phyloP scores from a whole-genome alignment of 208 protist species.

The Leishmania turanica region DNA sequence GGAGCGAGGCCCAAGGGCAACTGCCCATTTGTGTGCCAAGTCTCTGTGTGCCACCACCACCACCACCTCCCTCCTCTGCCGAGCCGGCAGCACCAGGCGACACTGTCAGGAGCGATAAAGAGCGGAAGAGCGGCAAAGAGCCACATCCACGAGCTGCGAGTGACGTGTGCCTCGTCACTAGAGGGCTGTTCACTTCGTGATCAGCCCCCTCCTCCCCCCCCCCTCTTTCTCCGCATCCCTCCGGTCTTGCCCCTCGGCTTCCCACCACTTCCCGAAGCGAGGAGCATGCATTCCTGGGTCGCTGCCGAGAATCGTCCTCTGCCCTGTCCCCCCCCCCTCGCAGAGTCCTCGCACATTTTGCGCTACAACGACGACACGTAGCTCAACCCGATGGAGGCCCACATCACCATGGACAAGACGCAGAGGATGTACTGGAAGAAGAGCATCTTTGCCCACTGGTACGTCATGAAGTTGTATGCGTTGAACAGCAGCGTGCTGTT shows the following conservation, averaged over 20 bases:
- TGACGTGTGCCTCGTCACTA: not conserved
- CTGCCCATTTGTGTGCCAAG: not conserved
- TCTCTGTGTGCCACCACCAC: not conserved
- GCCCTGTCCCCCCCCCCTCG: not conserved
- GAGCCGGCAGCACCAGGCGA: not conserved
- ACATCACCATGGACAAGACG: constrained; percentile 60
- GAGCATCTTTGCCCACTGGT: constrained; percentile 75
- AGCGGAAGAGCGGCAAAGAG: not conserved
- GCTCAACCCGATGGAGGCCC: constrained; percentile 54
- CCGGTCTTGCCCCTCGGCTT: not conserved
- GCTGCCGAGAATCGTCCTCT: not conserved
- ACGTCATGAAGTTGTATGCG: constrained; percentile 61
- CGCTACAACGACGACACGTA: constrained; percentile 33
- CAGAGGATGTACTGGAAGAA: constrained; percentile 79
- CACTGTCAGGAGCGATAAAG: not conserved
- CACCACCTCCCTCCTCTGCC: not conserved
- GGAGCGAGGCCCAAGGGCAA: not conserved
- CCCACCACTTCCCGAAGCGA: not conserved
- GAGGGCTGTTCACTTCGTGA: not conserved
- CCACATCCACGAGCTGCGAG: not conserved
- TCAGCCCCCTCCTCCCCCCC: not conserved
- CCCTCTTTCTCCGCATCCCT: not conserved
- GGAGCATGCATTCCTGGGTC: not conserved
- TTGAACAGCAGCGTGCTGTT: constrained; percentile 80
- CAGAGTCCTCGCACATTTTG: not conserved